Evolutionary conservation across 495 filamentous ascomycete genomes (phyloP).

Genomic region (Cercophora scortea): DNA sequence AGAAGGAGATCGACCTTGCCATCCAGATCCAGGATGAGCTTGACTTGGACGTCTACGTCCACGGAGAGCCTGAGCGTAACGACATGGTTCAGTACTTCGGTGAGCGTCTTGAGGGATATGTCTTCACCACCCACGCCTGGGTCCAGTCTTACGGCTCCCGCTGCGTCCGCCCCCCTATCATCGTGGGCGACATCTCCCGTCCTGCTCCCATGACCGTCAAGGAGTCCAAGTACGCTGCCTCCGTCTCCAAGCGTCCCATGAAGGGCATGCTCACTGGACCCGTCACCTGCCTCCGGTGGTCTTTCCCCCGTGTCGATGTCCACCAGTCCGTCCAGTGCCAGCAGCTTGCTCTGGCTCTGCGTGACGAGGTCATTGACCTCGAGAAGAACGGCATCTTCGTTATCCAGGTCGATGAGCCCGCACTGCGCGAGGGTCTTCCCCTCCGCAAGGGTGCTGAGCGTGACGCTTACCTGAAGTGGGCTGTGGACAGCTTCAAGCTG

Average conservation of each 20-base stretch:
- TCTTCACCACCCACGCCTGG: slow-evolving; percentile 98
- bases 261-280: slow-evolving; percentile 99
- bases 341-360: slow-evolving; percentile 95
- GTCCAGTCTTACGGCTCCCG: slow-evolving; percentile 97
- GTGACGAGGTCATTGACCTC: slow-evolving; percentile 96
- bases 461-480: slow-evolving; percentile 91
- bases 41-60: slow-evolving; percentile 85
- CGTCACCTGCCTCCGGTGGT: slow-evolving; percentile 98
- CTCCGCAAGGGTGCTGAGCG: slow-evolving; percentile 88
- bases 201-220: slow-evolving; percentile 98
- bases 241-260: slow-evolving; percentile 96
- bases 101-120: slow-evolving; percentile 92
- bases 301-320: slow-evolving; percentile 97
- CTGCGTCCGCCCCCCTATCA: slow-evolving; percentile 94
- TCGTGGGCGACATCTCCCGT: slow-evolving; percentile 96
- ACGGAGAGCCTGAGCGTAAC: slow-evolving; percentile 98
- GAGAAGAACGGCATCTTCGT: slow-evolving; percentile 92
- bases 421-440: slow-evolving; percentile 97
- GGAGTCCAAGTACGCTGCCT: slow-evolving; percentile 97
- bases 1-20: slow-evolving; percentile 90
- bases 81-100: slow-evolving; percentile 99
- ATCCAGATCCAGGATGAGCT: slow-evolving; percentile 97
- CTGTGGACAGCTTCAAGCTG: slow-evolving; percentile 93
- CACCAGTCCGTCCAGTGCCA: slow-evolving; percentile 98
- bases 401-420: slow-evolving; percentile 99